phyloP scores from a whole-genome alignment of 345 rosid species.

The Pistacia integerrima region DNA sequence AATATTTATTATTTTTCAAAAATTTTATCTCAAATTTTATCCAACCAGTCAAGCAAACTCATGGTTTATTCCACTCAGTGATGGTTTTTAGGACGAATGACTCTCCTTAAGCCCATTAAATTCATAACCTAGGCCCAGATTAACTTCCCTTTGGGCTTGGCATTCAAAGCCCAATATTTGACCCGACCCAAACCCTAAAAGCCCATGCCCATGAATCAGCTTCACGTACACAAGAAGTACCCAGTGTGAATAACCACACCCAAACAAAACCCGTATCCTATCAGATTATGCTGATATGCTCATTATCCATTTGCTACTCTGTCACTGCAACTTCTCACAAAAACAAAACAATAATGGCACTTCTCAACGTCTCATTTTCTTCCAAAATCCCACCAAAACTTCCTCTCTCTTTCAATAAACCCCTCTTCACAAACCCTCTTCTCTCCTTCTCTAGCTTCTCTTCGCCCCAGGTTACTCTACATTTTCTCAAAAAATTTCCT shows the following conservation, averaged over 20 bases:
- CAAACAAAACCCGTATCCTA: not conserved
- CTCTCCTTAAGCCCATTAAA: no score
- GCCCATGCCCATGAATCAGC: no score
- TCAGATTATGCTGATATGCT: slow-evolving; percentile 1
- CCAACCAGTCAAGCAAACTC: no score
- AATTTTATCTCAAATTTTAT: no score
- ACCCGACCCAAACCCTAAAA: no score
- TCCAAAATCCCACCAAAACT: slow-evolving; percentile 39
- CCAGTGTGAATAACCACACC: not conserved
- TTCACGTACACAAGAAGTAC: no score
- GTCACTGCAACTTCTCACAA: not conserved
- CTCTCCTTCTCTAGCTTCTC: slow-evolving; percentile 20
- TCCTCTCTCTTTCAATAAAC: slow-evolving; percentile 20
- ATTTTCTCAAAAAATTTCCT: not conserved
- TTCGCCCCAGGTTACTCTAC: slow-evolving; percentile 24
- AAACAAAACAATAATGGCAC: slow-evolving; percentile 37
- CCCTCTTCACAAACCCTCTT: slow-evolving; percentile 24
- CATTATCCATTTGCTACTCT: slow-evolving; percentile 1
- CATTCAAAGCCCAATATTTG: no score
- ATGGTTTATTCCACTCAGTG: no score
- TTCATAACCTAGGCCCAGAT: no score
- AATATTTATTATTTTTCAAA: no score
- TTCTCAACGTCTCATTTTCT: slow-evolving; percentile 47
- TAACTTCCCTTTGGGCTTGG: no score
- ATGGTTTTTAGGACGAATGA: no score